Evolutionary conservation across 495 filamentous ascomycete genomes (phyloP).

Genomic region (Daldinia childiae): DNA sequence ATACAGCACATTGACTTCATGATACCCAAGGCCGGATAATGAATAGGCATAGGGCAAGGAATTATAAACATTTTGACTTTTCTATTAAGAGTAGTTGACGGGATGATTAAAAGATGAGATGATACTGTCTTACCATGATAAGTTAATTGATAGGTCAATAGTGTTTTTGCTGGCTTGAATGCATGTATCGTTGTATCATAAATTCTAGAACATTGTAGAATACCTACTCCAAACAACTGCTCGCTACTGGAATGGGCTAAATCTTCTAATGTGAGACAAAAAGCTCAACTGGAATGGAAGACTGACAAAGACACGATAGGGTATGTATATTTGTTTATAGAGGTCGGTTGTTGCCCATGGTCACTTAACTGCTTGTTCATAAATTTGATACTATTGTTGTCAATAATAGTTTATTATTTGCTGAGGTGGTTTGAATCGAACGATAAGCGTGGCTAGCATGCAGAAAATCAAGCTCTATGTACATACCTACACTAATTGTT

Average conservation of each 20-base stretch:
- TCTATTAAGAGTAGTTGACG: neutral
- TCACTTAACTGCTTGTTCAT: no score
- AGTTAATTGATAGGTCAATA: neutral
- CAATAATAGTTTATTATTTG: no score
- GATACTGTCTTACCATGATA: neutral
- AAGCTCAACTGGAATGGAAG: conserved; percentile 18
- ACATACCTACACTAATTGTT: conserved; percentile 6
- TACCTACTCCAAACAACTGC: neutral
- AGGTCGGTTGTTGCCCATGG: neutral
- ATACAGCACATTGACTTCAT: conserved; percentile 21
- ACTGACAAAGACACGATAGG: neutral
- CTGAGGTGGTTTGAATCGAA: neutral
- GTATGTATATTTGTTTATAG: neutral
- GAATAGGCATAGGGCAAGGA: conserved; percentile 9
- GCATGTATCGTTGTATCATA: neutral
- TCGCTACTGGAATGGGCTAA: neutral
- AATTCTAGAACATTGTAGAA: conserved; percentile 32
- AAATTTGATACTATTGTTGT: no score
- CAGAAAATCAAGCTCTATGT: neutral
- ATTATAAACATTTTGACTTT: neutral
- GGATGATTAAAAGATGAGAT: neutral
- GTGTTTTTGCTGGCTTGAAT: no score
- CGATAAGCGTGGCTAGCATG: conserved; percentile 10
- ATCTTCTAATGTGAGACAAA: neutral
- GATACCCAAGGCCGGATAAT: conserved; percentile 34